These are phyloP conservation scores for Xylariomycetidae sp. DNA, from an alignment of 2,329 filamentous ascomycete genomes.

Conservation along the genomic window DNA sequence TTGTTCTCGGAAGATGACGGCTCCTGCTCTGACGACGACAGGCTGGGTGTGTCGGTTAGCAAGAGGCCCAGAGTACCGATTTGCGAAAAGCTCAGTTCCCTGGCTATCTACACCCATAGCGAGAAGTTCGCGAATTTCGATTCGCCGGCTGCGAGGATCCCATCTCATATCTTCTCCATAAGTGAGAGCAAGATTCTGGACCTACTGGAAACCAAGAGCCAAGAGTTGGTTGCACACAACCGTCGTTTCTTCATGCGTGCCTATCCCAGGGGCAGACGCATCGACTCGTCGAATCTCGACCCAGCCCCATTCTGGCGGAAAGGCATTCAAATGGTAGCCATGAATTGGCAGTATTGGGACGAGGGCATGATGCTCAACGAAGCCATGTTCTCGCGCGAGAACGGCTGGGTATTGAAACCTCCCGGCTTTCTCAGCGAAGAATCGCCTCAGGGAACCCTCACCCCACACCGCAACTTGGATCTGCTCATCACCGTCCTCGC, in stretches of 20 bases:
- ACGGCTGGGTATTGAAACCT: conserved; percentile 85
- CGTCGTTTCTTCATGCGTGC: conserved; percentile 83
- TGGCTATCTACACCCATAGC: conserved; percentile 84
- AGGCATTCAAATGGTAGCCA: conserved; percentile 93
- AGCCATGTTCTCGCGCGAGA: conserved; percentile 87
- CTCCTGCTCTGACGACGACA: conserved; percentile 42
- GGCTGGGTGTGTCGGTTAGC: conserved; percentile 11
- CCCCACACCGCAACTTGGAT: conserved; percentile 52
- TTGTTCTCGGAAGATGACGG: conserved; percentile 31
- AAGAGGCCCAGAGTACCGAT: conserved; percentile 57
- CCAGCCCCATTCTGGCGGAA: conserved; percentile 87
- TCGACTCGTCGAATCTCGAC: conserved; percentile 92
- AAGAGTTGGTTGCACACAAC: conserved; percentile 82
- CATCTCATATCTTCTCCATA: conserved; percentile 79
- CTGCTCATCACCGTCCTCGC: conserved; percentile 70
- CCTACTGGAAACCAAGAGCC: conserved; percentile 57
- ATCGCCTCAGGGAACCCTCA: conserved; percentile 39
- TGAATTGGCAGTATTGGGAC: conserved; percentile 97
- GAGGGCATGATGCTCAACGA: conserved; percentile 95
- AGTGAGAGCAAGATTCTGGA: conserved; percentile 70
- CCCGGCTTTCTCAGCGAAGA: conserved; percentile 59
- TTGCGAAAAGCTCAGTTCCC: conserved; percentile 63
- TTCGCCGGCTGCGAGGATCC: conserved; percentile 55
- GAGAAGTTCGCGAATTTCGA: conserved; percentile 73
- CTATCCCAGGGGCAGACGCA: conserved; percentile 74